Evolutionary conservation across 2,329 filamentous ascomycete species (phyloP).

Genomic region (Paecilomyces sp.): DNA sequence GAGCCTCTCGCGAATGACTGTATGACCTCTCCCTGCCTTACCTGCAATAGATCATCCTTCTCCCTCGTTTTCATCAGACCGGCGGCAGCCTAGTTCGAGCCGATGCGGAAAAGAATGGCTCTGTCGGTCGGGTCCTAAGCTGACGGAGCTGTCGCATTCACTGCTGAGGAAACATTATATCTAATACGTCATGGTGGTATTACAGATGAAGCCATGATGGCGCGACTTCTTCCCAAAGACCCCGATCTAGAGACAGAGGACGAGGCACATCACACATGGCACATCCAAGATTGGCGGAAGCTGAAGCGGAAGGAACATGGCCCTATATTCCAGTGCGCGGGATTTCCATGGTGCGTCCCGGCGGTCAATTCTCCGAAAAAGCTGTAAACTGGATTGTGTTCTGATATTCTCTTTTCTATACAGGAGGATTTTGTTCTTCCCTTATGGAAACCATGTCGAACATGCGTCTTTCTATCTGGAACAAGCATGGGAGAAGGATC

Average conservation of each 20-base stretch:
- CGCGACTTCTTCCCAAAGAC: conserved; percentile 65
- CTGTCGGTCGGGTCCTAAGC: background rate
- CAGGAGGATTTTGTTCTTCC: conserved; percentile 92
- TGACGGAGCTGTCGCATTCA: background rate
- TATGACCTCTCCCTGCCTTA: conserved; percentile 23
- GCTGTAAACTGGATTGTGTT: background rate
- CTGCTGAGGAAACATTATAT: background rate
- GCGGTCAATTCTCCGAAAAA: background rate
- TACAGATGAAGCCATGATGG: conserved; percentile 76
- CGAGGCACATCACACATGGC: conserved; percentile 75
- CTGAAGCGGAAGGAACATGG: conserved; percentile 77
- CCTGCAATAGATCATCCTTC: background rate
- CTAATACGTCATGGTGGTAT: conserved; percentile 11
- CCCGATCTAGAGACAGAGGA: conserved; percentile 75
- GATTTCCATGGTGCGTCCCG: conserved; percentile 68
- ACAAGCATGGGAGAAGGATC: conserved; percentile 71
- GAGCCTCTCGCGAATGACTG: conserved; percentile 53
- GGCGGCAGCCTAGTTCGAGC: background rate
- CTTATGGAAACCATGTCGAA: conserved; percentile 89
- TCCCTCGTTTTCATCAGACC: background rate
- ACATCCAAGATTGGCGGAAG: conserved; percentile 73
- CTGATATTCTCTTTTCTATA: background rate
- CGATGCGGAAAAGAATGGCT: background rate
- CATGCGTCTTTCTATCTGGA: conserved; percentile 93
- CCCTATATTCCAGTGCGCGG: conserved; percentile 77